Base-by-base conservation (phyloP, 768 basidiomycete species). In the Rhizopogon salebrosus region DNA sequence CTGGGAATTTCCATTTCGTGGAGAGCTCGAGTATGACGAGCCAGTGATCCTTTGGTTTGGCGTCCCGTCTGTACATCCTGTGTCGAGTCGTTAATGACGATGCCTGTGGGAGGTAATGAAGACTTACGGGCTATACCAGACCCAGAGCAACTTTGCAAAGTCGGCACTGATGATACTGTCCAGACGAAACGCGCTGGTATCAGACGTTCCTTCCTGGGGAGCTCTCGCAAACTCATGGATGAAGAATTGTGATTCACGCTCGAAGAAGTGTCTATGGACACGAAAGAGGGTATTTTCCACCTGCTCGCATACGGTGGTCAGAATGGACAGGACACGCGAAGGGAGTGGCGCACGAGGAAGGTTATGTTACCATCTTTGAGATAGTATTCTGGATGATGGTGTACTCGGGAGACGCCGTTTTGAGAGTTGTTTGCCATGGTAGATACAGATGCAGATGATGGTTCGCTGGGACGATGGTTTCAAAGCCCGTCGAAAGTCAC, bases 91-190 rank as follows among this genome's bases (percentile, higher is more conserved):
- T 46, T 8, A 22, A 34, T 34, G 2, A 22, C 20, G 20, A 46
- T 34, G 18, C 20, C n/a, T 18, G 31, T 26, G 5, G 23, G 14
- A 7, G 11, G 4, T 31, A 10, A 29, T 7, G 57, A 4, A 34
- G 14, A 9, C 75, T 58, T 56, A 81, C 79, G 73, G 72, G 39
- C 81, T 80, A 48, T 84, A 84, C 59, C 80, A 82, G 0, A 83
- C 73, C 75, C 80, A 82, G 0, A 83, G 61, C 0, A 84, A 71
- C 0, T 63, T 64, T 0, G 72, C 72, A 41, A 84, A 82, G 0
- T 79, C 71, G 0, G 62, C 52, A 0, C 67, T 57, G 0, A 63
- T 67, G 2, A 75, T 68, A 16, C 16, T 6, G 0, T 75, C 58
- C 1, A 49, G 24, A 3, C 59, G 59, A 0, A 52, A 64, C 0